Conservation (phyloP, 169 alveolate genomes). For the Eimeria mitis region DNA sequence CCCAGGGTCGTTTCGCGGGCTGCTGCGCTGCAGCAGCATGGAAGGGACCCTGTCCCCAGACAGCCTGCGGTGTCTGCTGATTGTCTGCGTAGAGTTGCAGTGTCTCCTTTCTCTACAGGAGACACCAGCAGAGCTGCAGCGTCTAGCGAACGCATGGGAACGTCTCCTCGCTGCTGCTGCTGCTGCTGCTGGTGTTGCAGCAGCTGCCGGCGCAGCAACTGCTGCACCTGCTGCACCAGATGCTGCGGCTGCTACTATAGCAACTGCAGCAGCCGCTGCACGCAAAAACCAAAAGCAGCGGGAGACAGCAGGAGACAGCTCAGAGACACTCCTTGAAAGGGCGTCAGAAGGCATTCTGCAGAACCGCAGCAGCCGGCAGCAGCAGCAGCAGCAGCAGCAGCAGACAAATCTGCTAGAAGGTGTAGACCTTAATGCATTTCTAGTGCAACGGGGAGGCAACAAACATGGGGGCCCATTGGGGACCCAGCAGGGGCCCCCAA, state of each 20-base stretch:
- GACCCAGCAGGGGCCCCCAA: not conserved
- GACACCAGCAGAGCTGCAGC: slow-evolving; percentile 6
- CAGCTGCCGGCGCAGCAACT: not conserved
- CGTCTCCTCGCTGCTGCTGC: slow-evolving; percentile 1
- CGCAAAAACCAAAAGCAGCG: not conserved
- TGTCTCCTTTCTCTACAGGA: not conserved
- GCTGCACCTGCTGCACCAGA: not conserved
- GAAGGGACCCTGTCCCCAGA: slow-evolving; percentile 21
- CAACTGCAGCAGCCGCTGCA: not conserved
- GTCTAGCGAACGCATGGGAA: not conserved
- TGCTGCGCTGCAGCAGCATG: not conserved
- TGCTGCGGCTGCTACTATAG: not conserved
- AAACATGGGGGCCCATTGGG: not conserved
- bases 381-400: slow-evolving; percentile 13
- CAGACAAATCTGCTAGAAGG: not conserved
- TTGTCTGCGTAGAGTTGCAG: not conserved
- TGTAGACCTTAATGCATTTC: slow-evolving; percentile 12
- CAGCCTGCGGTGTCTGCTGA: slow-evolving; percentile 42
- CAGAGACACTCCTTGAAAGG: not conserved
- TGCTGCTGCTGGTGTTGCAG: not conserved
- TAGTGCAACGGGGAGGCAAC: not conserved
- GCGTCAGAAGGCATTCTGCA: not conserved
- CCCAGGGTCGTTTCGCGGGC: slow-evolving; percentile 14
- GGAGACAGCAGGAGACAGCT: not conserved
- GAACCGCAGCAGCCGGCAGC: not conserved